Evolutionary conservation across 2,329 filamentous ascomycete species (phyloP).

Genomic region (Dactylellina haptotyla): DNA sequence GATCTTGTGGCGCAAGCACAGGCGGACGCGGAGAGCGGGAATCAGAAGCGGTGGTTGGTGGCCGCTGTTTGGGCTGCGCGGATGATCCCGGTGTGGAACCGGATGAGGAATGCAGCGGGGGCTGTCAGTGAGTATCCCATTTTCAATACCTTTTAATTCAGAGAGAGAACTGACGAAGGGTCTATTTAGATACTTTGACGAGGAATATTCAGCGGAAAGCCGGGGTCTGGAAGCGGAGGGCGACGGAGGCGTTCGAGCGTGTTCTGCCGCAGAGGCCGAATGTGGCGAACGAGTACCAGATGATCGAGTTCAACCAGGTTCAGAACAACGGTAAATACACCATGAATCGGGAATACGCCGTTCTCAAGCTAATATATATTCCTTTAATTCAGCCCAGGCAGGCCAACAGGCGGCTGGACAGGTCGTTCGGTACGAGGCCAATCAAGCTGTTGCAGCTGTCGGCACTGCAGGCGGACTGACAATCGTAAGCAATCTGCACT

Average conservation of each 20-base stretch:
- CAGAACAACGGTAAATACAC: constrained; percentile 3
- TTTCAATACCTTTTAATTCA: not conserved
- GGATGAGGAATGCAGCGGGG: not conserved
- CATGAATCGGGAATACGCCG: no score
- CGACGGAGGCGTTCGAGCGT: not conserved
- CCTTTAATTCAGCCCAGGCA: no score
- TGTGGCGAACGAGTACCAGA: constrained; percentile 5
- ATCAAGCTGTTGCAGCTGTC: no score
- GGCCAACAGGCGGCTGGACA: no score
- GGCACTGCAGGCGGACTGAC: no score
- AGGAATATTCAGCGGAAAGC: constrained; percentile 1
- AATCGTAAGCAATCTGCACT: no score
- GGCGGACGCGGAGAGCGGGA: not conserved
- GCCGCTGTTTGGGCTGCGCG: not conserved
- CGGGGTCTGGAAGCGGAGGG: not conserved
- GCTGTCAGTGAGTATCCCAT: not conserved
- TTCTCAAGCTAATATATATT: no score
- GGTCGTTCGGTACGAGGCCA: no score
- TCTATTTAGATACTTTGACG: constrained; percentile 7
- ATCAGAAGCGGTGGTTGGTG: not conserved
- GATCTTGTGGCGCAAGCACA: not conserved
- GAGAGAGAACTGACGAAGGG: no score
- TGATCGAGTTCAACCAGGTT: constrained; percentile 4
- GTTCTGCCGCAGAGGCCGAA: not conserved
- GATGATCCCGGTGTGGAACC: constrained; percentile 1